Base-by-base conservation (phyloP, 1,284 basidiomycete genomes). In the Earliella scabrosa region DNA sequence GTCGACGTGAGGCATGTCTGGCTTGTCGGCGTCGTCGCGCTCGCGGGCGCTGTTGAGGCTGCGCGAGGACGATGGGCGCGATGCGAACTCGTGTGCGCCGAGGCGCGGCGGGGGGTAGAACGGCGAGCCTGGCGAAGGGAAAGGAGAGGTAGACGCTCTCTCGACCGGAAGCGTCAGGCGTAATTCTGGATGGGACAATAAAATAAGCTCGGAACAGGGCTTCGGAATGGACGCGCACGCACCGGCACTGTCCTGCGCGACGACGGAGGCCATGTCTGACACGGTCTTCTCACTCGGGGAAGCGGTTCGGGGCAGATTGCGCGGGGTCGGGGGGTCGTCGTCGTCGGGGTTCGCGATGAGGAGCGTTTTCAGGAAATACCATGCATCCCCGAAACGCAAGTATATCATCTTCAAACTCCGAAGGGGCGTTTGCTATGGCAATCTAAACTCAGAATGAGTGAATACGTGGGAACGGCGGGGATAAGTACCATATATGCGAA, bases 71-170 rank as follows among this genome's bases (percentile, higher is more conserved):
- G 72, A 68, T 2, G 71, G 75, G 64, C 76, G 80, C 40, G 80
- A 68, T 11, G 86, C 86, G 66, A 86, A 88, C 64, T 88, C 87
- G 75, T 87, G 85, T 32, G 81, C 75, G 11, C 80, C 79, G 2
- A 83, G 82, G 13, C 79, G 77, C 2, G 87, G 86, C 13, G 87
- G 87, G 8, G 86, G 85, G 3, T 87, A 65, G 63, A 89, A 88
- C 1, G 84, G 78, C 9, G 83, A 86, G 0, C 82, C 83, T 16
- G 87, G 87, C 0, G 85, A 86, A 1, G 87, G 87, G 66, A 88
- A 88, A 4, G 86, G 85, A 9, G 82, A 83, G 0, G 80, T 74
- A 24, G 81, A 76, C 9, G 78, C 73, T 26, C 73, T 70, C 60
- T 80, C 76, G 47, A 81, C 65, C 34, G 75, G 72, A 54, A 82